Conservation (phyloP, 345 rosid species). For the Dimocarpus longan region DNA sequence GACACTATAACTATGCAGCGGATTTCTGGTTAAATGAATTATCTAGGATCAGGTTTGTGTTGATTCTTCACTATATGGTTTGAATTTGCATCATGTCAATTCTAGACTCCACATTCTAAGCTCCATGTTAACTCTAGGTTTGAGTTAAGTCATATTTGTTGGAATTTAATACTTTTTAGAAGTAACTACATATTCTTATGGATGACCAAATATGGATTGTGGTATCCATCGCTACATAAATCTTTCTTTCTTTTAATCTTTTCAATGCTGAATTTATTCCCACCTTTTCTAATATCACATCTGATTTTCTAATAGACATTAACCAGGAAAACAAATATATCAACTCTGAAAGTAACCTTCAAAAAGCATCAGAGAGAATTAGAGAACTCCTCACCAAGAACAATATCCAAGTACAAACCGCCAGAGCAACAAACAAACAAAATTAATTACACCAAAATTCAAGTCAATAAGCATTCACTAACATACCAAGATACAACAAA, state of each 20-base stretch:
- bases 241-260: background rate
- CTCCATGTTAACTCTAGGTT: background rate
- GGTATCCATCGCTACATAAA: background rate
- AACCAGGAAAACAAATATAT: background rate
- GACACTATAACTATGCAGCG: too few relatives aligned
- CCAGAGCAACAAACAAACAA: background rate
- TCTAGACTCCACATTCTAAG: too few relatives aligned
- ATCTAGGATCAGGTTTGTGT: too few relatives aligned
- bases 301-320: background rate
- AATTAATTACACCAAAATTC: slow-evolving; percentile 11
- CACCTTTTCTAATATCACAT: background rate
- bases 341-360: background rate
- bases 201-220: background rate
- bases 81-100: background rate
- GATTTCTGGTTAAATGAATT: too few relatives aligned
- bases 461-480: slow-evolving; percentile 2
- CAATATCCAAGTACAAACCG: slow-evolving; percentile 1
- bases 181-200: background rate
- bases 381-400: background rate
- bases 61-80: too few relatives aligned
- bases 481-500: background rate
- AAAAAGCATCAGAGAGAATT: background rate
- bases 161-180: background rate
- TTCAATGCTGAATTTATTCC: background rate
- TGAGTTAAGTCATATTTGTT: background rate